These are phyloP conservation scores for Geotrichum aggregatum DNA, from an alignment of 1,139 yeast species.

Conservation along the genomic window DNA sequence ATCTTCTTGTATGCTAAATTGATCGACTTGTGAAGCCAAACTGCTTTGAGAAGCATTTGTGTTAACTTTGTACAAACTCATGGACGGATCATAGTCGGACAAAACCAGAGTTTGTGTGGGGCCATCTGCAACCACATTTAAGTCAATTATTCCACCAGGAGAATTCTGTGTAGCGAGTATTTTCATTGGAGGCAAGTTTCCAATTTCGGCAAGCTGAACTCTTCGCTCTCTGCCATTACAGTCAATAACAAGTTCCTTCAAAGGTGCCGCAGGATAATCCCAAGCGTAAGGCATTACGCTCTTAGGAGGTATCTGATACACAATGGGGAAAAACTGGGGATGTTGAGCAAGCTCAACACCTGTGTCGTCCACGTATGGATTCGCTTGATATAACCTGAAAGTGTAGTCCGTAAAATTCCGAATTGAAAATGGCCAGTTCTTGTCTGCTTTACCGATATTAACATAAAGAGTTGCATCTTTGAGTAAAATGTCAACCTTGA, in stretches of 20 bases:
- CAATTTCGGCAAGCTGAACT: constrained; percentile 86
- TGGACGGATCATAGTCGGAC: constrained; percentile 72
- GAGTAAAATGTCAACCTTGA: constrained; percentile 67
- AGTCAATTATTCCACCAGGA: constrained; percentile 56
- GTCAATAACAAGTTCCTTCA: constrained; percentile 73
- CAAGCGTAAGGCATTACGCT: constrained; percentile 98
- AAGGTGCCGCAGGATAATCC: constrained; percentile 90
- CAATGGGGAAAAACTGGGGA: constrained; percentile 46
- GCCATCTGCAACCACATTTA: constrained; percentile 94
- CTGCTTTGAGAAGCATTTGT: constrained; percentile 18
- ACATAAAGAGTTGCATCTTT: constrained; percentile 81
- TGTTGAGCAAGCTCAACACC: constrained; percentile 48
- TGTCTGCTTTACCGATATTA: constrained; percentile 65
- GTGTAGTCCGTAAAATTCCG: constrained; percentile 84
- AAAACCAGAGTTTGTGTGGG: constrained; percentile 86
- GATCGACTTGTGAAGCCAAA: constrained; percentile 15
- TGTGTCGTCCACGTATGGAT: constrained; percentile 71
- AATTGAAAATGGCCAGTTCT: constrained; percentile 88
- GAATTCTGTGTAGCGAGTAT: constrained; percentile 40
- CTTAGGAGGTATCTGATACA: constrained; percentile 75
- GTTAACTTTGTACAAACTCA: constrained; percentile 60
- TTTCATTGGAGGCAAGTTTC: constrained; percentile 82
- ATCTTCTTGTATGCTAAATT: constrained; percentile 52
- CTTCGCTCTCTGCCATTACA: constrained; percentile 68
- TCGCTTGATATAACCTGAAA: constrained; percentile 78